Evolutionary conservation across 176 grass and related monocot genomes (phyloP), one percentile per base, ranked within the genome.

Genomic region (Urochloa ruziziensis): DNA sequence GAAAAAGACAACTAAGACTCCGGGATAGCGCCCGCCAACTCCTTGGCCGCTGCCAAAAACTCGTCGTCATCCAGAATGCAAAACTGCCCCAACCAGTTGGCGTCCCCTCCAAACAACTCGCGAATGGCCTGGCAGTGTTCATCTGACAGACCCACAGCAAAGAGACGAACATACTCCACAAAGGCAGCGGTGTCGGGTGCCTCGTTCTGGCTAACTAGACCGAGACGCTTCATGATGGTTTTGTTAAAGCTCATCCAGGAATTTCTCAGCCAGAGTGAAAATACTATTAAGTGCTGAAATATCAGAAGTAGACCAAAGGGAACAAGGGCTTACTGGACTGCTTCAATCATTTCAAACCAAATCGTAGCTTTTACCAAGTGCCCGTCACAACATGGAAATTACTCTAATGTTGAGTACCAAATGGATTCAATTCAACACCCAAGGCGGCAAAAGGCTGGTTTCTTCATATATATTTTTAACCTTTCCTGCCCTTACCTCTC

Each of bases 401-500:
- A 47, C 80, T n/a, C 66, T 32, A 73, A 36, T 33, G 28, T 63
- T 35, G 58, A 61, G 10, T 24, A 73, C 28, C 56, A 62, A 63
- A 62, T 46, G 51, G 39, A 62, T 37, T 59, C 56, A 10, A 43
- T 43, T 1, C 1, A 69, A 69, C 23, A 49, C 28, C 14, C 4
- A 70, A 69, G 64, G 13, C 16, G 19, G 32, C 32, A 53, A 49
- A 49, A 40, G 7, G 25, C 46, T 58, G 66, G 16, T 39, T 51
- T 23, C 7, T 24, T 16, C n/a, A 24, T 57, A 54, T 54, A 24
- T 57, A n/a, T 24, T 27, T 61, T 76, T 64, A 59, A 59, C 37
- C 34, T 61, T 54, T 65, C 61, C 54, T 63, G 44, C 86, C 86
- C 74, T 83, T 70, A n/a, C 57, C 54, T 77, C 24, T 77, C 40